These are phyloP conservation scores for Narthecium ossifragum DNA, from an alignment of 106 monocot genomes.

Conservation along the genomic window DNA sequence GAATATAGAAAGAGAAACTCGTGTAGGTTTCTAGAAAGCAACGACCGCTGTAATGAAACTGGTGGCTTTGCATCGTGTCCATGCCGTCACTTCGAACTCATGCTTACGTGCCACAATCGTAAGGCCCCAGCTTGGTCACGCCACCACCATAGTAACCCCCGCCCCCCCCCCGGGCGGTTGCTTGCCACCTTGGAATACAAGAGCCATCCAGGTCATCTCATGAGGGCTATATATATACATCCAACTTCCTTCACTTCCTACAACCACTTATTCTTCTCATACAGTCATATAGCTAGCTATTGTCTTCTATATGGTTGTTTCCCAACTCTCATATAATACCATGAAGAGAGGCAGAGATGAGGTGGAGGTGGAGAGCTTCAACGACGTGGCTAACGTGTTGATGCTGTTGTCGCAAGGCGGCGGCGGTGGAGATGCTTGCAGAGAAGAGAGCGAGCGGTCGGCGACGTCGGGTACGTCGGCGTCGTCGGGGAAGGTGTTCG, in stretches of 20 bases:
- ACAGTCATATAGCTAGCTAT: no score
- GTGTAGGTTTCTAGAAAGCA: no score
- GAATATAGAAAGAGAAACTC: no score
- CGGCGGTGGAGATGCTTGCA: not conserved
- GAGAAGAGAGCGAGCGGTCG: not conserved
- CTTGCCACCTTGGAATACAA: not conserved
- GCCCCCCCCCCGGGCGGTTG: not conserved
- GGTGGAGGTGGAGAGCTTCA: slow-evolving; percentile 4
- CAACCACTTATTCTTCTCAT: no score
- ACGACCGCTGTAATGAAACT: no score
- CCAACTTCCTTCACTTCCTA: not conserved
- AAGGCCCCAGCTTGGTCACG: no score
- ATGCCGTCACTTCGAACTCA: no score
- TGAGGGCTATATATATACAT: not conserved
- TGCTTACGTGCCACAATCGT: no score
- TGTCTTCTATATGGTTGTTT: no score
- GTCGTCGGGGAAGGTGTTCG: slow-evolving; percentile 1
- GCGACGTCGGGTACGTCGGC: not conserved
- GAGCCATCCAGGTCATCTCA: no score
- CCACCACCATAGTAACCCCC: no score
- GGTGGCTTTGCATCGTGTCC: no score
- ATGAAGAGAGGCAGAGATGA: not conserved
- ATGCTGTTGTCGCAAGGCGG: slow-evolving; percentile 4
- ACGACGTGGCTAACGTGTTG: slow-evolving; percentile 4
- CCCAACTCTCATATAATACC: not conserved